Evolutionary conservation across 2,329 filamentous ascomycete species (phyloP), one percentile per base, ranked within the genome.

Genomic region (Neopestalotiopsis sp.): DNA sequence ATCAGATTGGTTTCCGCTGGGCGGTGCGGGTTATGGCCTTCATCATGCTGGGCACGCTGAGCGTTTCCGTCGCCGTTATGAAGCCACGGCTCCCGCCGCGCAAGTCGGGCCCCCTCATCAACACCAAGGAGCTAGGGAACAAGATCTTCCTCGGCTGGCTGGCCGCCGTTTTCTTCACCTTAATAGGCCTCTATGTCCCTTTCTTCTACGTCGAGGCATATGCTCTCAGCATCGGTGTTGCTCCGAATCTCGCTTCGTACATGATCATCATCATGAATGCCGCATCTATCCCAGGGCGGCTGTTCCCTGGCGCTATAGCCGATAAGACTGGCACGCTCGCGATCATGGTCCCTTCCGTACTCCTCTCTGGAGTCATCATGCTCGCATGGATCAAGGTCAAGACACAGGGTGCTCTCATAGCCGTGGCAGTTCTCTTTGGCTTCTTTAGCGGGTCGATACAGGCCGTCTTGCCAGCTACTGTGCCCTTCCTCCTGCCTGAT

Each of bases 1-100:
- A 78, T 1, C 73, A 70, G 28, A 76, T 85, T 34, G 84, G 83
- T 2, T 86, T 85, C 74, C 74, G 73, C 2, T 85, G 83, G 83
- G 81, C 84, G 0, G 79, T 85, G 53, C 79, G 84, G 34, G 74
- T 80, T 4, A 75, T 88, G 53, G 85, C 80, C 0, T 85, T 88
- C 68, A 45, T 64, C 20, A 34, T 28, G 14, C 32, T 64, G 32
- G 38, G 3, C 32, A 42, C 61, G n/a, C 61, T 64, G 1, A 17
- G 6, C 17, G 20, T 64, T 17, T 34, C 61, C 32, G 9, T 64
- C 12, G 32, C 61, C 1, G 32, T 64, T 9, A 30, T 62, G 59
- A n/a, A 30, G 17, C 28, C 34, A 13, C 30, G 59, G 9, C 17
- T 40, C 17, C 59, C 34, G 17, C 59, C 59, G 24, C 20, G 17